Evolutionary conservation across 352 stramenopile species (phyloP), one percentile per base, ranked within the genome.

Genomic region (Phytophthora megakarya): DNA sequence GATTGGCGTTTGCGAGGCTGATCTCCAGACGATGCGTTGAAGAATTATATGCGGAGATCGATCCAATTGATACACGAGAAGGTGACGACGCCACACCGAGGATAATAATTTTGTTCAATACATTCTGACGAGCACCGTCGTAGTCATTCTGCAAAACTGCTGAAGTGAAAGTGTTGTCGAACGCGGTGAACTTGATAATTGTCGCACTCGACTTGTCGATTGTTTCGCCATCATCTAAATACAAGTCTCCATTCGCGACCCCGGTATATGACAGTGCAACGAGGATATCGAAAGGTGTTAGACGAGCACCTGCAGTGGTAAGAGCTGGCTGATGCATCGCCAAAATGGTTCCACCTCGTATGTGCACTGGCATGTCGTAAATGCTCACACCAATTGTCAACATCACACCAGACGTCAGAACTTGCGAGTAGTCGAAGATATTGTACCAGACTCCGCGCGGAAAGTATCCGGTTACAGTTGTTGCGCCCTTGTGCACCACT

Each of bases 341-440:
- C 11, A 89, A 18, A 32, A 89, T 79, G 15, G 55, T 64, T 32
- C 81, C 81, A 11, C 79, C 79, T 12, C 74, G 72, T 42, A 90
- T 70, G 42, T 79, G 72, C 47, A 90, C 70, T 0, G 75, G 81
- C 73, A 90, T 85, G 28, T 85, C 77, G 38, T 85, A 81, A 18
- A 90, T 38, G 38, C 63, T 84, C 43, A 79, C 78, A 4, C 59
- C 19, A 39, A 64, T 75, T 5, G 65, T 76, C 12, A 72, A 42
- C 10, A 43, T 61, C 25, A 56, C 46, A 25, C 78, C 78, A 0
- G 45, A 67, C 22, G 53, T 76, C 15, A 67, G 40, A 5, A 79
- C 43, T 15, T 52, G 40, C 25, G 79, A 70, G 61, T 81, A 80
- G 56, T 79, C 64, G 30, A 88, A 88, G 23, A 89, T 55, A 51